Conservation (phyloP, 2,329 filamentous ascomycete genomes). For the Fusarium sp. region DNA sequence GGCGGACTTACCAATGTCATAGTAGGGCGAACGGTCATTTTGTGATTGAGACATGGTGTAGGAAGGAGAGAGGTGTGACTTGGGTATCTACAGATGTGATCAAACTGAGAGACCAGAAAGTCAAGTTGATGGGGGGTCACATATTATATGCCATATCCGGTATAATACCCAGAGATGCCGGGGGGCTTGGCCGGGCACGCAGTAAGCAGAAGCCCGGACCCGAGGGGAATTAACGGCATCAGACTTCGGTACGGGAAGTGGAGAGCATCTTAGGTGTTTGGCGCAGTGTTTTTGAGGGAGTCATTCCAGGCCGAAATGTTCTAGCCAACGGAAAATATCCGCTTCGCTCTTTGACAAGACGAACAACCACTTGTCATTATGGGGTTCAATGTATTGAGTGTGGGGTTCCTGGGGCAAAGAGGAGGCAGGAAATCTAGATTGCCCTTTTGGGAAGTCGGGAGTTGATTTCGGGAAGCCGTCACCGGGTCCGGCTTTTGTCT, state of each 20-base stretch:
- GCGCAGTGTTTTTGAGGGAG: not conserved
- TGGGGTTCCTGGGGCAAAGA: slow-evolving; percentile 48
- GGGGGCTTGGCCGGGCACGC: slow-evolving; percentile 25
- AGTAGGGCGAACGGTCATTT: slow-evolving; percentile 49
- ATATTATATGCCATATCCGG: slow-evolving; percentile 38
- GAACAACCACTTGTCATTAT: slow-evolving; percentile 35
- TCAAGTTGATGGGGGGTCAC: slow-evolving; percentile 23
- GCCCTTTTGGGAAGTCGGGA: slow-evolving; percentile 49
- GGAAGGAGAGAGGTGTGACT: slow-evolving; percentile 6
- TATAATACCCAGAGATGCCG: slow-evolving; percentile 27
- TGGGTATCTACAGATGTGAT: slow-evolving; percentile 20
- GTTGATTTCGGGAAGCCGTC: slow-evolving; percentile 48
- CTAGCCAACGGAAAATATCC: slow-evolving; percentile 22
- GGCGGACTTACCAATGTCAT: slow-evolving; percentile 60
- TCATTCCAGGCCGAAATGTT: slow-evolving; percentile 3
- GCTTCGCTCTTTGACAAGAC: slow-evolving; percentile 17
- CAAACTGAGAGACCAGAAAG: slow-evolving; percentile 7
- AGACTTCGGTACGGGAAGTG: slow-evolving; percentile 39
- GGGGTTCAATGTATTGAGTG: slow-evolving; percentile 33
- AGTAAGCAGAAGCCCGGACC: slow-evolving; percentile 21
- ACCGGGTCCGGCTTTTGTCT: slow-evolving; percentile 46
- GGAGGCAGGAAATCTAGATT: slow-evolving; percentile 36
- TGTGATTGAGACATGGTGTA: slow-evolving; percentile 37
- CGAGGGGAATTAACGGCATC: slow-evolving; percentile 42
- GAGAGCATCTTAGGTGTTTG: slow-evolving; percentile 29